phyloP scores from a whole-genome alignment of 805 yeast genomes.

The Myxozyma melibiosi region DNA sequence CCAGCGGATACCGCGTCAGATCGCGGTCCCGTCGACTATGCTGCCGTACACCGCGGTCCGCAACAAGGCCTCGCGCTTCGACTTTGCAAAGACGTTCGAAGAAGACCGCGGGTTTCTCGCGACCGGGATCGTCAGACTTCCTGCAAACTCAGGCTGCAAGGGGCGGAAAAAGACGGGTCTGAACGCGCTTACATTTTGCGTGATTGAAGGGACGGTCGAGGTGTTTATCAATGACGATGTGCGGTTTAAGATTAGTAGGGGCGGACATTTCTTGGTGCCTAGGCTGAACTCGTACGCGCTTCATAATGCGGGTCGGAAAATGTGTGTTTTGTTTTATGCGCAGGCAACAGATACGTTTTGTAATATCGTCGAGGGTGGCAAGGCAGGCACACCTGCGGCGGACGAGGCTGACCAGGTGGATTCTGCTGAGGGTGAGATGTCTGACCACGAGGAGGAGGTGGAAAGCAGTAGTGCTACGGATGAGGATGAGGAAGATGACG shows the following conservation, averaged over 20 bases:
- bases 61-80: conserved; percentile 9
- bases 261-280: conserved; percentile 82
- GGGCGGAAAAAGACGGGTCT: conserved; percentile 62
- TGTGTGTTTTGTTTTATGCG: conserved; percentile 70
- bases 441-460: background rate
- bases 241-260: conserved; percentile 62
- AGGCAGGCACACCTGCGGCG: too few species aligned
- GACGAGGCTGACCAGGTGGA: too few species aligned
- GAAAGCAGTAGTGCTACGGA: background rate
- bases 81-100: conserved; percentile 31
- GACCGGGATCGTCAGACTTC: conserved; percentile 70
- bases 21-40: conserved; percentile 8
- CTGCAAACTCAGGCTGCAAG: conserved; percentile 58
- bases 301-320: conserved; percentile 52
- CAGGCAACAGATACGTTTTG: conserved; percentile 52
- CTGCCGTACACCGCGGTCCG: conserved; percentile 5
- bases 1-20: conserved; percentile 6
- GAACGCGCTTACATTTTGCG: conserved; percentile 73
- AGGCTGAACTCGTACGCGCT: conserved; percentile 47
- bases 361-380: conserved; percentile 9
- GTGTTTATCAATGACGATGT: conserved; percentile 59
- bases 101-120: conserved; percentile 53
- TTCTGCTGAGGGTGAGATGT: too few species aligned
- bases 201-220: conserved; percentile 68
- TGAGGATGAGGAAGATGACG: background rate